These are phyloP conservation scores for Fusarium pseudograminearum DNA, from an alignment of 2,329 filamentous ascomycete species.

Conservation along the genomic window DNA sequence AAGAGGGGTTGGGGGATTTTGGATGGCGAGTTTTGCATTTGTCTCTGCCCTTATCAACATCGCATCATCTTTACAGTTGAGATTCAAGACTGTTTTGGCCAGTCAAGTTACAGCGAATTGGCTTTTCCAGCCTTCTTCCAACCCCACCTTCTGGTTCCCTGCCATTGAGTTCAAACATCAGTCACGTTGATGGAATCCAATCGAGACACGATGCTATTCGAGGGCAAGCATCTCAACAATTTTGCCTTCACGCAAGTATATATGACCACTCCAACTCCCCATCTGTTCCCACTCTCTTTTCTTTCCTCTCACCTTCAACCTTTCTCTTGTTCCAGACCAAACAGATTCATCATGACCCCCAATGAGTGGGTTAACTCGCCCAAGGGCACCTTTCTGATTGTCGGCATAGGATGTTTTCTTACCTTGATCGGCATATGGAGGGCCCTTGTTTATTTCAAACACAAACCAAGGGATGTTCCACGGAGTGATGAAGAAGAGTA, in stretches of 20 bases:
- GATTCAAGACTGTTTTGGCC: not conserved
- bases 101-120: not conserved
- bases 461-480: too few relatives aligned
- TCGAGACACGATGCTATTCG: not conserved
- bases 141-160: not conserved
- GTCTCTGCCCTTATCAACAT: not conserved
- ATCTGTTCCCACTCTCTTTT: not conserved
- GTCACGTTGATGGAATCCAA: not conserved
- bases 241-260: not conserved
- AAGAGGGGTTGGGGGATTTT: not conserved
- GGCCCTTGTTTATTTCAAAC: too few relatives aligned
- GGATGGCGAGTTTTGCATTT: not conserved
- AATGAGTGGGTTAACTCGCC: not conserved
- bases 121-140: not conserved
- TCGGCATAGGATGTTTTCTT: too few relatives aligned
- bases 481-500: too few relatives aligned
- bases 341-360: not conserved
- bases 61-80: not conserved
- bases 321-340: not conserved
- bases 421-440: too few relatives aligned
- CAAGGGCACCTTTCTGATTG: not conserved
- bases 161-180: not conserved
- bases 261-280: not conserved
- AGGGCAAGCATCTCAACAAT: not conserved
- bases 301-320: not conserved